phyloP scores from a whole-genome alignment of 306 rosid species.

The Citrullus mucosospermus region DNA sequence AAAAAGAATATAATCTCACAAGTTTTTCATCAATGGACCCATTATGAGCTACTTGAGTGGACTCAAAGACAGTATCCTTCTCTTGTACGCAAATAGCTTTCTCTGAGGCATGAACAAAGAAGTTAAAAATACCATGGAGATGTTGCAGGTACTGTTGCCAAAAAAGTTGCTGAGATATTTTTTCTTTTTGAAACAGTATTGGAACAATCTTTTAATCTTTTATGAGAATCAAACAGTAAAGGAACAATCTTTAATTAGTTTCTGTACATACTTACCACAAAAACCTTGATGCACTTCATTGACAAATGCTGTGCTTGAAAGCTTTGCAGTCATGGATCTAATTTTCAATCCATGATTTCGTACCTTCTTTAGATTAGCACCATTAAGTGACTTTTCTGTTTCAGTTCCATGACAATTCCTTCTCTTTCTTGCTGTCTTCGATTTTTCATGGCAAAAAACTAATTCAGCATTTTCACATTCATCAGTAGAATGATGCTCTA shows the following conservation, averaged over 20 bases:
- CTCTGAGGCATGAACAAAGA: slow-evolving; percentile 18
- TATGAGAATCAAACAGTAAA: neutral
- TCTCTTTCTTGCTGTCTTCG: slow-evolving; percentile 44
- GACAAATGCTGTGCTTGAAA: slow-evolving; percentile 7
- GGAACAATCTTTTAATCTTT: no score
- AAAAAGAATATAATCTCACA: slow-evolving; percentile 28
- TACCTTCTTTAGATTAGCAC: slow-evolving; percentile 21
- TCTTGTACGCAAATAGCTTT: slow-evolving; percentile 15
- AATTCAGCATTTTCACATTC: slow-evolving; percentile 24
- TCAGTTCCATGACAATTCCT: slow-evolving; percentile 28
- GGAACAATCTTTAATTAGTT: slow-evolving; percentile 11
- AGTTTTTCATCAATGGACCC: slow-evolving; percentile 21
- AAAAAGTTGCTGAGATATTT: slow-evolving; percentile 12
- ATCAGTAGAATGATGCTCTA: slow-evolving; percentile 15
- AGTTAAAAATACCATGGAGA: slow-evolving; percentile 16
- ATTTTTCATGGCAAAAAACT: slow-evolving; percentile 17
- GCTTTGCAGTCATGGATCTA: slow-evolving; percentile 16
- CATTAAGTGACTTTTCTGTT: slow-evolving; percentile 15
- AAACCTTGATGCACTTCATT: slow-evolving; percentile 16
- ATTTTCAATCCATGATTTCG: slow-evolving; percentile 23
- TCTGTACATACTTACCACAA: slow-evolving; percentile 9
- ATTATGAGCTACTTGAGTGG: slow-evolving; percentile 21
- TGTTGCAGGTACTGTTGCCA: slow-evolving; percentile 8
- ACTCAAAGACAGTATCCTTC: slow-evolving; percentile 13
- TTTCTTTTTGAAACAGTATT: slow-evolving; percentile 4